Evolutionary conservation across 2,329 filamentous ascomycete species (phyloP).

Genomic region (Calonectria hawksworthii): DNA sequence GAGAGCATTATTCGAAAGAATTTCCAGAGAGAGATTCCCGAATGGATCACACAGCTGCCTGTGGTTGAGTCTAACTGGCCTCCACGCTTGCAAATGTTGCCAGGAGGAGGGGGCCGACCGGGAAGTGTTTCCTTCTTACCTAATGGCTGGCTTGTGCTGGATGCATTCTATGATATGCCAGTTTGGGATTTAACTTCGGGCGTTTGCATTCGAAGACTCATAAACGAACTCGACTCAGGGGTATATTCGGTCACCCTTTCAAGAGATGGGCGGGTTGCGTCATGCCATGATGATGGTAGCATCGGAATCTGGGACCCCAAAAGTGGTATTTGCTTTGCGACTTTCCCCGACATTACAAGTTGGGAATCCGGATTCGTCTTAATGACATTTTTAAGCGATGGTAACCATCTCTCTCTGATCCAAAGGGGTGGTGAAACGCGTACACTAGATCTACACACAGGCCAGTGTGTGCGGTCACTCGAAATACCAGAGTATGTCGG

Average conservation of each 20-base stretch:
- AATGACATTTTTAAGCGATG: not conserved
- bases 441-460: not conserved
- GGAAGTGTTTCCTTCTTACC: not conserved
- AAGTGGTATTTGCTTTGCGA: not conserved
- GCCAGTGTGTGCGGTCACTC: not conserved
- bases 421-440: not conserved
- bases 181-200: not conserved
- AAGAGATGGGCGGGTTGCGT: not conserved
- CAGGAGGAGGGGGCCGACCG: not conserved
- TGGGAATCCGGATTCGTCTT: not conserved
- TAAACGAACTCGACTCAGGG: not conserved
- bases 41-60: not conserved
- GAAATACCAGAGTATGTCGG: not conserved
- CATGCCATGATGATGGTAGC: not conserved
- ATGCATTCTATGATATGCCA: conserved; percentile 4
- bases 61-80: conserved; percentile 1
- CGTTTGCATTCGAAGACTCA: not conserved
- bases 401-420: not conserved
- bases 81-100: not conserved
- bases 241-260: not conserved
- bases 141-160: not conserved
- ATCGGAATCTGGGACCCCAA: not conserved
- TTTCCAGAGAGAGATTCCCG: not conserved
- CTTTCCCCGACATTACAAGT: not conserved
- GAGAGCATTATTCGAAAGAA: not conserved